phyloP scores from a whole-genome alignment of 2,329 filamentous ascomycete genomes.

The Sporothrix globosa region DNA sequence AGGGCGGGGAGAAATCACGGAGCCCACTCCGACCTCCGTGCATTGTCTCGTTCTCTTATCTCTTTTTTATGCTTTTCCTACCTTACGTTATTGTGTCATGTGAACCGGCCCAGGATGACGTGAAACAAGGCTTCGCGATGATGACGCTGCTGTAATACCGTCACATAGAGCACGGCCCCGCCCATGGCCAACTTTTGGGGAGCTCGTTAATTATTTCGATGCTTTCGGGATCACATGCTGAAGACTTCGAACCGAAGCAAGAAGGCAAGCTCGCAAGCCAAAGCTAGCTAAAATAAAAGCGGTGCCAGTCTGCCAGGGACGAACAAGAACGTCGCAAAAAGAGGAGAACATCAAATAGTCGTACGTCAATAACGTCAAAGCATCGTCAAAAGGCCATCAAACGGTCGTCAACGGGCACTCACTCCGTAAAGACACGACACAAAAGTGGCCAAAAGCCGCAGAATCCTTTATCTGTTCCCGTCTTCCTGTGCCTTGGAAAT shows the following conservation, averaged over 20 bases:
- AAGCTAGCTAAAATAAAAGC: too few species aligned
- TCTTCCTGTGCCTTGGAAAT: conserved; percentile 17
- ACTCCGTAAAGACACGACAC: too few species aligned
- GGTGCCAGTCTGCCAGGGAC: too few species aligned
- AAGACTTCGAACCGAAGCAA: not conserved
- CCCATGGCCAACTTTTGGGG: conserved; percentile 14
- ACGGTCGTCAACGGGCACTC: too few species aligned
- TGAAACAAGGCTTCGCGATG: not conserved
- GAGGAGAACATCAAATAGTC: too few species aligned
- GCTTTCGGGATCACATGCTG: not conserved
- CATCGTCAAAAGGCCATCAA: too few species aligned
- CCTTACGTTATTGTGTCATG: not conserved
- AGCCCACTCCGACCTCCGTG: conserved; percentile 10
- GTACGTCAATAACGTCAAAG: too few species aligned
- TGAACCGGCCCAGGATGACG: not conserved
- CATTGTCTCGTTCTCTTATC: not conserved
- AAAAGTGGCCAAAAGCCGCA: not conserved
- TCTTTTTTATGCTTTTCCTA: not conserved
- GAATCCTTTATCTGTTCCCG: too few species aligned
- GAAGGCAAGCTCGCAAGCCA: too few species aligned
- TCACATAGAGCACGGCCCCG: conserved; percentile 14
- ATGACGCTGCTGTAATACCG: not conserved
- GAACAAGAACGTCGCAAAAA: too few species aligned
- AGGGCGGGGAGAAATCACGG: not conserved
- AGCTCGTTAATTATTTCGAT: not conserved